Percentiles rank a stretch among this genome's conserved stretches.
These are phyloP conservation scores for Gloeophyllum trabeum DNA, from an alignment of 768 basidiomycete genomes.

Conservation along the genomic window DNA sequence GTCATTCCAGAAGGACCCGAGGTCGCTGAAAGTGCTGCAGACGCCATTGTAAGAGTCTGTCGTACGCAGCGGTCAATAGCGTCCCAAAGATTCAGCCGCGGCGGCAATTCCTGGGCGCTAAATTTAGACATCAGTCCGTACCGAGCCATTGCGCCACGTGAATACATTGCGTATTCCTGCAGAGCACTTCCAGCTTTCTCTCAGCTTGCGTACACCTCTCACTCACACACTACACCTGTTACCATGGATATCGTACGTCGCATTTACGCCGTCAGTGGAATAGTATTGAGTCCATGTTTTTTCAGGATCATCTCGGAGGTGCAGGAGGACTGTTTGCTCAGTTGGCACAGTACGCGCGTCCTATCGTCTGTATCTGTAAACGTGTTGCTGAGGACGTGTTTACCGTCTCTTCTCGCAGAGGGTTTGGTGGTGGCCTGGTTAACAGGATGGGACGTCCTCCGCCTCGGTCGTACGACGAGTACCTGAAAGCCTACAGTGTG, in stretches of 20 bases:
- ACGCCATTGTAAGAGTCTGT: slow-evolving; percentile 13
- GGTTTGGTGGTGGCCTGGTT: slow-evolving; percentile 39
- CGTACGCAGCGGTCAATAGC: too few relatives aligned
- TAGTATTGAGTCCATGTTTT: slow-evolving; percentile 23
- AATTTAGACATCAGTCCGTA: too few relatives aligned
- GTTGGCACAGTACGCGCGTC: slow-evolving; percentile 42
- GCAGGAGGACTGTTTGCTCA: slow-evolving; percentile 57
- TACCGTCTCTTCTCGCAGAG: slow-evolving; percentile 24
- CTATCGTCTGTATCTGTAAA: background rate
- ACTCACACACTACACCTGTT: background rate
- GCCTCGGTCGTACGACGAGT: slow-evolving; percentile 78
- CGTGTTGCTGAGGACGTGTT: background rate
- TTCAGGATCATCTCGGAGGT: too few relatives aligned
- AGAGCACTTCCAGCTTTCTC: background rate
- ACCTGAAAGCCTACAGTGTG: slow-evolving; percentile 90
- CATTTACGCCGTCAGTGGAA: slow-evolving; percentile 14
- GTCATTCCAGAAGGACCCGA: slow-evolving; percentile 47
- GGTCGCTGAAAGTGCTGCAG: slow-evolving; percentile 16
- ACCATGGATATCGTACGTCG: background rate
- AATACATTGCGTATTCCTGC: background rate
- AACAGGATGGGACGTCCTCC: slow-evolving; percentile 37
- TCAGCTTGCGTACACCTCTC: background rate
- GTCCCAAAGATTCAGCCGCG: too few relatives aligned
- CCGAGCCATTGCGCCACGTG: too few relatives aligned
- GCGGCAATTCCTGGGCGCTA: too few relatives aligned